phyloP scores from a whole-genome alignment of 805 yeast species.

The Monosporozyma solicola region DNA sequence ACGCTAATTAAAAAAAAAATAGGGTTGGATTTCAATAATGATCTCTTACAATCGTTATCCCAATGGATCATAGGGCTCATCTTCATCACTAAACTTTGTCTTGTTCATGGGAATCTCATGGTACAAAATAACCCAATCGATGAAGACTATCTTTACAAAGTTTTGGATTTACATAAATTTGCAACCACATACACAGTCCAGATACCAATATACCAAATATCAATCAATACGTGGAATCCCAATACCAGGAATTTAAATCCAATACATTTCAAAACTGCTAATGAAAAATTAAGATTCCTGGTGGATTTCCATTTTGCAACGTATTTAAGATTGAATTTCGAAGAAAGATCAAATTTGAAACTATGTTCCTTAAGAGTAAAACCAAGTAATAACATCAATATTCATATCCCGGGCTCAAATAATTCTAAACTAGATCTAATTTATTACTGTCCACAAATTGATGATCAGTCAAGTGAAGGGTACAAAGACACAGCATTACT shows the following conservation, averaged over 20 bases:
- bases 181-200: background rate
- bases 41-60: background rate
- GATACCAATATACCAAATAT: conserved; percentile 7
- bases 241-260: conserved; percentile 15
- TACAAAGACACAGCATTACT: conserved; percentile 11
- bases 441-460: background rate
- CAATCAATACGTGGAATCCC: conserved; percentile 27
- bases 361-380: conserved; percentile 10
- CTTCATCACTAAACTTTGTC: conserved; percentile 17
- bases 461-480: background rate
- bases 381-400: background rate
- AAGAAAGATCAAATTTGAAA: conserved; percentile 19
- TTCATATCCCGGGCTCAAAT: background rate
- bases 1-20: conserved; percentile 6
- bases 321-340: conserved; percentile 17
- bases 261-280: conserved; percentile 21
- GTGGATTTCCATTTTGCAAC: conserved; percentile 26
- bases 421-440: background rate
- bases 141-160: conserved; percentile 16
- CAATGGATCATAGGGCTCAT: conserved; percentile 11
- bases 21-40: background rate
- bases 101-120: conserved; percentile 12
- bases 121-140: conserved; percentile 7
- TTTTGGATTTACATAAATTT: conserved; percentile 13
- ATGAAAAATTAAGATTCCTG: conserved; percentile 24